Base-by-base conservation (phyloP, 202 grass and related monocot genomes). In the Tripidium arundinaceum region DNA sequence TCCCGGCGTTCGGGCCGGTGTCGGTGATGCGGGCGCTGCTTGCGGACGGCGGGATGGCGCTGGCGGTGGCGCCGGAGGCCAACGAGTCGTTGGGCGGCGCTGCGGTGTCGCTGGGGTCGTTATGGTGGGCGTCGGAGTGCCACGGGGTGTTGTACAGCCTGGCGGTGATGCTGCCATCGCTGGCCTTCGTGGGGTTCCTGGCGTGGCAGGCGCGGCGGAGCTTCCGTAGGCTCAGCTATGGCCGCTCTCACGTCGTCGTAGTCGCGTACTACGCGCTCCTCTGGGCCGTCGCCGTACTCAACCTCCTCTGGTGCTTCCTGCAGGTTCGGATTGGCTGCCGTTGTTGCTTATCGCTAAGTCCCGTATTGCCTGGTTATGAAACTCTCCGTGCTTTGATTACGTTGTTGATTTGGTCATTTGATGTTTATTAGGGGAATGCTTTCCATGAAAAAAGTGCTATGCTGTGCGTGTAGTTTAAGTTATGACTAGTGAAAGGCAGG, bases 251-350 rank as follows among this genome's bases (percentile, higher is more conserved):
- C 78, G 84, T 99, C 40, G 90, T 99, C 65, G 88, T 96, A 28
- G 87, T 91, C 39, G 91, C 87, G 37, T 99, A 99, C 77, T 94
- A 91, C 65, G 90, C 80, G 29, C 85, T 99, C 66, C 71, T 99
- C 60, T 99, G 96, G 96, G 72, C 76, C 54, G 88, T 99, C 55
- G 83, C 88, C 62, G n/a, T 96, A 11, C 79, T 99, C 75, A 99
- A 99, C 83, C 96, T 99, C 71, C 76, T 99, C 47, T 99, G 96
- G 92, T 96, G 92, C 85, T 80, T 96, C 58, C 74, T 99, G 13
- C 92, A 96, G 96, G 96, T 99, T 19, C 62, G n/a, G 7, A 26
- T 75, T 33, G 2, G 55, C 18, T 54, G 62, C 50, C 15, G 2
- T 4, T 62, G 14, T 25, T 77, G 10, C 42, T 77, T 50, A 1